These are phyloP conservation scores for Apostasia shenzhenica DNA, from an alignment of 106 monocot genomes.

Conservation along the genomic window DNA sequence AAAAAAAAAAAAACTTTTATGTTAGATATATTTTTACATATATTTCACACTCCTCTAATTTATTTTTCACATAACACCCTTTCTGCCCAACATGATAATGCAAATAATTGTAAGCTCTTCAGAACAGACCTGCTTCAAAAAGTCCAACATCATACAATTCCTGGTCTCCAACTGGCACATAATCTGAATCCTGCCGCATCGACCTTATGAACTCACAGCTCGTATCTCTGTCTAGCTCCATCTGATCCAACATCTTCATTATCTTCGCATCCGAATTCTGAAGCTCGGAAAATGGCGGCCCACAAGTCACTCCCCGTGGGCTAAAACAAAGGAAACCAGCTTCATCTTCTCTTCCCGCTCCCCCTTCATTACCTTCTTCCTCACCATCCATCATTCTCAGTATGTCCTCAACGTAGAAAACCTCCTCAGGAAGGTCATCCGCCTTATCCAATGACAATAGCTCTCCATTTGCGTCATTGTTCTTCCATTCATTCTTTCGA, in stretches of 20 bases:
- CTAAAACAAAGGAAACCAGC: neutral
- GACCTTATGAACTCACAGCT: conserved; percentile 1
- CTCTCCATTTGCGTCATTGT: neutral
- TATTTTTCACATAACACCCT: no score
- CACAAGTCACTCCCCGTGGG: neutral
- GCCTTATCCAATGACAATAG: no score
- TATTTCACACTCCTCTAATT: no score
- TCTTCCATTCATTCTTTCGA: neutral
- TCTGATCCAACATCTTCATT: neutral
- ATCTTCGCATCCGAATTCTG: conserved; percentile 26
- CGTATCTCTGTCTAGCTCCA: conserved; percentile 7
- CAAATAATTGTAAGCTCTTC: no score
- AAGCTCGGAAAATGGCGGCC: conserved; percentile 9
- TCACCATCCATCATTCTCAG: conserved; percentile 30
- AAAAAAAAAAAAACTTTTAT: no score
- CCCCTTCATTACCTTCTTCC: neutral
- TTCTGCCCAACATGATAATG: no score
- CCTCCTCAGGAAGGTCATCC: conserved; percentile 17
- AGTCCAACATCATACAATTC: neutral
- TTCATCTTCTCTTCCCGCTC: neutral
- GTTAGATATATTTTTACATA: no score
- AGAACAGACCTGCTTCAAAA: neutral
- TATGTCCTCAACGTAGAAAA: conserved; percentile 33
- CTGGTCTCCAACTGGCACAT: neutral
- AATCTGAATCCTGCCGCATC: conserved; percentile 16